Evolutionary conservation across 495 filamentous ascomycete genomes (phyloP), one percentile per base, ranked within the genome.

Genomic region (Podospora bellae-mahoneyi): DNA sequence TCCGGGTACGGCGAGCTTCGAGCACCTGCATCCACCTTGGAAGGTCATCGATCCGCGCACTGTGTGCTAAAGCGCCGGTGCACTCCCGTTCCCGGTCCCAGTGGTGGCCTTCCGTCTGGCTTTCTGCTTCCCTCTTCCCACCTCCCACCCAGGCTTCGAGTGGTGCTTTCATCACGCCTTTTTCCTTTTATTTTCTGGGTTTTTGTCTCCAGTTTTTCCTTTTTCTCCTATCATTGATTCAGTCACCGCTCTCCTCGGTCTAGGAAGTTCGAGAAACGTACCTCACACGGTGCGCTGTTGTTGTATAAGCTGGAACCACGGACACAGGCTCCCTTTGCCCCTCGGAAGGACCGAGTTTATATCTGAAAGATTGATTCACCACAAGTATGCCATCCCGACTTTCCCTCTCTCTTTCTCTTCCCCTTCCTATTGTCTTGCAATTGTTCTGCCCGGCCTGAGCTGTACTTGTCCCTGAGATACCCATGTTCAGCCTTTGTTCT

Each of bases 1-100:
- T 68, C 70, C 70, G 70, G 60, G 55, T 64, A 59, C 69, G 69
- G 69, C 69, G 62, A 68, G 64, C 60, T 65, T 60, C 58, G 62
- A 23, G 13, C 16, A 16, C 19, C 19, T 56, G 65, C 63, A 64
- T 54, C 66, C n/a, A 55, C 19, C 55, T 34, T 48, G 39, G 39
- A 48, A 48, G 39, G 39, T 48, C 39, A 48, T 48, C 39, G 39
- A 48, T 58, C 30, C 28, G 63, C 66, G 66, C 69, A 71, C 66
- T 66, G 69, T 68, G 64, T 58, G 58, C 27, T 68, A 68, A 69
- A 55, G 55, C 53, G 55, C 60, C n/a, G 53, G n/a, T 72, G 60
- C 66, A 61, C 59, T 28, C 65, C 32, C 65, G 57, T n/a, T 66
- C 39, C 39, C 65, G 30, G 55, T 62, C 65, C 65, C 61, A 32